Conservation (phyloP, 2,329 filamentous ascomycete species). For the Fonsecaea monophora region DNA sequence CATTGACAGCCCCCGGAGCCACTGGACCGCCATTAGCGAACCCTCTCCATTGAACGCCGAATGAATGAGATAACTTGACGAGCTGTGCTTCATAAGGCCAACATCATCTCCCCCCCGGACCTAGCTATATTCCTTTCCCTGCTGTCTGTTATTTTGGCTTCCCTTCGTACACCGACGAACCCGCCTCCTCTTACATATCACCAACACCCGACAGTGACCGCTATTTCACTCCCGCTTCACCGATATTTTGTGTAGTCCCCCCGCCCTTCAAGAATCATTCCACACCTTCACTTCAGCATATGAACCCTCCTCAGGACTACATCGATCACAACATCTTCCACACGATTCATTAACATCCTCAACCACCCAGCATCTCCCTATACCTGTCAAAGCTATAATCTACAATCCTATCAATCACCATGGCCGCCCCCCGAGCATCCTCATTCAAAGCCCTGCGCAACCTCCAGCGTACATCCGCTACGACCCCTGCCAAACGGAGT, state of each 20-base stretch:
- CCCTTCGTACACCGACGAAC: slow-evolving; percentile 11
- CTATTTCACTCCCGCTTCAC: slow-evolving; percentile 20
- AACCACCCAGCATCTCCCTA: slow-evolving; percentile 5
- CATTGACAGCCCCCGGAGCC: slow-evolving; percentile 8
- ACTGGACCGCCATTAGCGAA: slow-evolving; percentile 15
- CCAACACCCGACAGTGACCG: slow-evolving; percentile 13
- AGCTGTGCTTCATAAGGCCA: slow-evolving; percentile 20
- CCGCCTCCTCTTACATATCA: neutral
- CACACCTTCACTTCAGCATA: slow-evolving; percentile 17
- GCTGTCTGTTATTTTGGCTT: slow-evolving; percentile 6
- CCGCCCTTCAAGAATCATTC: slow-evolving; percentile 3
- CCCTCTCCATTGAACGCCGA: slow-evolving; percentile 17
- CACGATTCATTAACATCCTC: slow-evolving; percentile 35
- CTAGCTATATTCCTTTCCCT: neutral
- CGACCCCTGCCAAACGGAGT: slow-evolving; percentile 53
- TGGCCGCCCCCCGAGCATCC: slow-evolving; percentile 54
- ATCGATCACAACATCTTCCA: slow-evolving; percentile 40
- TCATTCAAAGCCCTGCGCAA: slow-evolving; percentile 55
- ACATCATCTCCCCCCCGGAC: slow-evolving; percentile 1
- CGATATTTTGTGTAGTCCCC: neutral
- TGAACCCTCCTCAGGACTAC: slow-evolving; percentile 41
- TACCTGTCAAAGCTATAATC: neutral
- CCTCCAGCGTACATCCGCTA: slow-evolving; percentile 45
- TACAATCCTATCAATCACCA: slow-evolving; percentile 36
- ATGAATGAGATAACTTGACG: slow-evolving; percentile 12